These are phyloP conservation scores for Syncephalastrum sp. DNA, from an alignment of 371 early-diverging fungal genomes.

Conservation along the genomic window DNA sequence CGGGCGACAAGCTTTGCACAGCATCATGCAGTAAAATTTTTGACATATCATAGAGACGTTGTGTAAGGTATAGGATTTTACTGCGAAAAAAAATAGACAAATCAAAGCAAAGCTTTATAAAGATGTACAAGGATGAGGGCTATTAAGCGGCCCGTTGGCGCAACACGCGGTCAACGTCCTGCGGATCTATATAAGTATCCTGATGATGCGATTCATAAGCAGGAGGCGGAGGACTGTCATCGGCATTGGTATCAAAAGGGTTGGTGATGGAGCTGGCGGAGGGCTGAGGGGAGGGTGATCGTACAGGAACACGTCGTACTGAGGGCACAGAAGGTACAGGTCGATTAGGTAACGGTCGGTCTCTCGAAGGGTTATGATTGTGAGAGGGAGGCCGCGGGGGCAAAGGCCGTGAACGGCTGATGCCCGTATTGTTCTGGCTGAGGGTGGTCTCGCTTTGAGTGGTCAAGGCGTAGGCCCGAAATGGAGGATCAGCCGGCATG, in stretches of 20 bases:
- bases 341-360: not conserved
- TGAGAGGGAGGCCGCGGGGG: not conserved
- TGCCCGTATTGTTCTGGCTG: not conserved
- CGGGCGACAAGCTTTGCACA: too few species aligned
- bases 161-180: conserved; percentile 9
- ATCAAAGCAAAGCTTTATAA: not conserved
- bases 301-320: too few species aligned
- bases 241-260: not conserved
- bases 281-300: not conserved
- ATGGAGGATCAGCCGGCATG: not conserved
- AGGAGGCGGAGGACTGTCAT: conserved; percentile 12
- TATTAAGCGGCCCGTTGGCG: not conserved
- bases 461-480: not conserved
- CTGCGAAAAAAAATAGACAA: not conserved
- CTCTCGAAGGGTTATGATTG: not conserved
- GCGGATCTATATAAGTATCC: conserved; percentile 18
- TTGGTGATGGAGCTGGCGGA: conserved; percentile 1
- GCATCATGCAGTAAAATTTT: not conserved
- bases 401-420: not conserved
- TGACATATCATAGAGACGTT: not conserved
- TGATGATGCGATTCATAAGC: conserved; percentile 14
- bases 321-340: not conserved
- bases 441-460: too few species aligned
- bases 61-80: not conserved
- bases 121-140: not conserved